A percentile compares a stretch with the other conserved stretches of the same genome.
Evolutionary conservation across 345 rosid species (phyloP).

Genomic region (Aegle marmelos): DNA sequence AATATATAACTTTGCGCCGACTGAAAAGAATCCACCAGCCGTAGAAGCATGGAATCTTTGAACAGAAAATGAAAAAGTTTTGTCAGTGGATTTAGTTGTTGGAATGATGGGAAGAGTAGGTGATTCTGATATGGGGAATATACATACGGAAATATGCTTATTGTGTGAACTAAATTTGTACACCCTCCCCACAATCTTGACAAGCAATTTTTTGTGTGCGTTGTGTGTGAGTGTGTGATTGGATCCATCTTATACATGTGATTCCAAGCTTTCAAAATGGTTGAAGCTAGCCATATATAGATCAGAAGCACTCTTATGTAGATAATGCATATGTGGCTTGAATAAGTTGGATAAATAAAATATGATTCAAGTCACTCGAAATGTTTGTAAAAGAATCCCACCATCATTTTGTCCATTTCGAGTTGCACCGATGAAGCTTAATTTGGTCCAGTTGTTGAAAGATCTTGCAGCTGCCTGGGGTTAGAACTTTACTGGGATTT

Average conservation of each 20-base stretch:
- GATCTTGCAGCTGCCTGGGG: neutral
- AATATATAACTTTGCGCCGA: constrained; percentile 4
- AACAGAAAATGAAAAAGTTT: neutral
- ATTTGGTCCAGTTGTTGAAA: neutral
- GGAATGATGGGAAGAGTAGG: neutral
- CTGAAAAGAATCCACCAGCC: constrained; percentile 14
- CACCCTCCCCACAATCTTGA: constrained; percentile 7
- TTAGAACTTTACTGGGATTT: neutral
- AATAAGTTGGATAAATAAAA: constrained; percentile 13
- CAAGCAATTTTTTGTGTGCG: constrained; percentile 10
- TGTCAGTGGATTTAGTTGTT: neutral
- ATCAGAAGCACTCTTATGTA: constrained; percentile 1
- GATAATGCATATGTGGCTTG: constrained; percentile 40
- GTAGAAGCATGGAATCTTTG: constrained; percentile 23
- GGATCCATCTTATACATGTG: constrained; percentile 7
- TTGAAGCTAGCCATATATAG: neutral
- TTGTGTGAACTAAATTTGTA: constrained; percentile 25
- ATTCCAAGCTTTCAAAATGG: constrained; percentile 3
- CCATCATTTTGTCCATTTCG: neutral
- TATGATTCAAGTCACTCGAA: constrained; percentile 6
- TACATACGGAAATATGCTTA: constrained; percentile 11
- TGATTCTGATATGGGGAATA: constrained; percentile 10
- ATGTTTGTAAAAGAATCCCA: neutral
- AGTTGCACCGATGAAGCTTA: neutral
- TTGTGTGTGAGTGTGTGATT: neutral